phyloP scores from a whole-genome alignment of 768 basidiomycete species.

The Lactarius psammicola region DNA sequence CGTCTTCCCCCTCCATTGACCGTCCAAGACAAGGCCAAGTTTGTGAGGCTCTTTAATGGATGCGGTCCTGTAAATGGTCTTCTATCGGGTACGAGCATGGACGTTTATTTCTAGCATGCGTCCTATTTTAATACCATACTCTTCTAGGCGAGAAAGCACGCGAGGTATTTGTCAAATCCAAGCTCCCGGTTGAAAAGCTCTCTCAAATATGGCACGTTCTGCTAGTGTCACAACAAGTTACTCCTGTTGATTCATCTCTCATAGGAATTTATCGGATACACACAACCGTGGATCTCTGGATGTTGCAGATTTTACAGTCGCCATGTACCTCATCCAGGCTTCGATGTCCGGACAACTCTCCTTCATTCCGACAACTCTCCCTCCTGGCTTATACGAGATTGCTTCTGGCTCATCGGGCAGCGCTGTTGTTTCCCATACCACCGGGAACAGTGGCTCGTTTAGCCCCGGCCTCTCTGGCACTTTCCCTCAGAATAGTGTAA shows the following conservation, averaged over 20 bases:
- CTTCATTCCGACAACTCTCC: conserved; percentile 69
- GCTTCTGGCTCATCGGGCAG: conserved; percentile 42
- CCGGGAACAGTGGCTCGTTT: conserved; percentile 57
- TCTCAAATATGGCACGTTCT: conserved; percentile 82
- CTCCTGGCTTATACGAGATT: conserved; percentile 83
- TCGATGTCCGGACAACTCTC: conserved; percentile 77
- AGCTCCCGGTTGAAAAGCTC: conserved; percentile 80
- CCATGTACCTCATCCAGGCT: conserved; percentile 96
- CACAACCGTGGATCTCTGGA: conserved; percentile 89
- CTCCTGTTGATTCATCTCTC: conserved; percentile 4
- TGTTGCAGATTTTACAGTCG: conserved; percentile 87
- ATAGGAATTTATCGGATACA: conserved; percentile 92
- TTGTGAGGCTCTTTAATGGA: conserved; percentile 70
- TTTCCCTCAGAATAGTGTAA: conserved; percentile 51
- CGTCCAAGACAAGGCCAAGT: conserved; percentile 81
- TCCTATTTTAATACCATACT: neutral
- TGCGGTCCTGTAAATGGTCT: conserved; percentile 74
- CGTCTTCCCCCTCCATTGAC: conserved; percentile 62
- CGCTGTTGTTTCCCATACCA: conserved; percentile 49
- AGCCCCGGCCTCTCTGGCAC: conserved; percentile 52
- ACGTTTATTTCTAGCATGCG: neutral
- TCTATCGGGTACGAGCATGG: conserved; percentile 58
- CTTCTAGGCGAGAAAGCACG: conserved; percentile 78
- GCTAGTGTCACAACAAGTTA: neutral
- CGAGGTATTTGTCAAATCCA: conserved; percentile 88